These are phyloP conservation scores for Boletus bicolor DNA, from an alignment of 768 basidiomycete genomes.

Conservation along the genomic window DNA sequence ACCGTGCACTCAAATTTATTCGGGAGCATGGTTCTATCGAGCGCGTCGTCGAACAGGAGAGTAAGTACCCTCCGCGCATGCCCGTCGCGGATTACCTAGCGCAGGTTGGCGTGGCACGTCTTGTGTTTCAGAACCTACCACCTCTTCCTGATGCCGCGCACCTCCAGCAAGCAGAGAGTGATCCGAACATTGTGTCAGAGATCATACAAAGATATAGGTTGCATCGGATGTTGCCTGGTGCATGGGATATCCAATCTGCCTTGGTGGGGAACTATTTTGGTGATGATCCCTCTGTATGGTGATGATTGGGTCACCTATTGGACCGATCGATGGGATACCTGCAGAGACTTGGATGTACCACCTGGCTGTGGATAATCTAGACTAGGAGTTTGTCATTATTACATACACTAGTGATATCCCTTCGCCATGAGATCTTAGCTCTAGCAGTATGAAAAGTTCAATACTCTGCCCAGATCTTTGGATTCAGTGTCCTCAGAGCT, in stretches of 20 bases:
- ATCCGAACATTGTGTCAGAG: conserved; percentile 42
- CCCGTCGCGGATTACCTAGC: conserved; percentile 53
- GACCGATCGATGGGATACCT: neutral
- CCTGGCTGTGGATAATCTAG: neutral
- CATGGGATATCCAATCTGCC: conserved; percentile 44
- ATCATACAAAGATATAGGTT: conserved; percentile 53
- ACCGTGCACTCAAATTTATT: conserved; percentile 74
- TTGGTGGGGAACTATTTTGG: conserved; percentile 64
- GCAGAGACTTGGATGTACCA: neutral
- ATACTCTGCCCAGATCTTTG: no score
- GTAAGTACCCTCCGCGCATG: conserved; percentile 49
- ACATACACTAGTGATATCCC: neutral
- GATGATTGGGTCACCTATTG: neutral
- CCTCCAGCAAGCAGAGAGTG: conserved; percentile 35
- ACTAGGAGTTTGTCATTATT: neutral
- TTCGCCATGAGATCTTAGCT: neutral
- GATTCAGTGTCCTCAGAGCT: no score
- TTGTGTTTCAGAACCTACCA: conserved; percentile 64
- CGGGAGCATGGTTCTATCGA: conserved; percentile 71
- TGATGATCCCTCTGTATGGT: conserved; percentile 50
- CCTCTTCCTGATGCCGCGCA: conserved; percentile 46
- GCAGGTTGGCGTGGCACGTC: conserved; percentile 59
- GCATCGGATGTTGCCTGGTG: conserved; percentile 36
- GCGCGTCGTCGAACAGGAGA: conserved; percentile 51
- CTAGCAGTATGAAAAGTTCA: neutral